A percentile compares a stretch with the other conserved stretches of the same genome.
phyloP scores from a whole-genome alignment of 305 asterid genomes.

The Stenogyne calaminthoides region DNA sequence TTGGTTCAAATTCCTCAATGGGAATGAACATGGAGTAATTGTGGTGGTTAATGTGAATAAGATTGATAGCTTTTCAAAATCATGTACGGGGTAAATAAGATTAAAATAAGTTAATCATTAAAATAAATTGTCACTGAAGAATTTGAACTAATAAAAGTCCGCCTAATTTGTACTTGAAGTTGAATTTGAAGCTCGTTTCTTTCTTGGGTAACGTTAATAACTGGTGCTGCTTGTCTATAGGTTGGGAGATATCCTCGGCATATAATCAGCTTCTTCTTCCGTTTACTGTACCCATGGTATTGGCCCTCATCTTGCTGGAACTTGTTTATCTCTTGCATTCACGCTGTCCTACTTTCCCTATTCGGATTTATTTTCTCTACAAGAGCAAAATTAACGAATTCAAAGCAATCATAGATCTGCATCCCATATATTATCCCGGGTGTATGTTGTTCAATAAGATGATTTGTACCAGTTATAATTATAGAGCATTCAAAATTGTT shows the following conservation, averaged over 20 bases:
- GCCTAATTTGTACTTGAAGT: too few species aligned
- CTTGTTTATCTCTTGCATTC: slow-evolving; percentile 62
- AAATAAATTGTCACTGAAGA: too few species aligned
- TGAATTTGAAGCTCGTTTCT: not conserved
- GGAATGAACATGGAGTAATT: too few species aligned
- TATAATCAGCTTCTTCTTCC: slow-evolving; percentile 76
- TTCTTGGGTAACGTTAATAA: not conserved
- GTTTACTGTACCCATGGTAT: slow-evolving; percentile 85
- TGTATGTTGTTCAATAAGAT: slow-evolving; percentile 13
- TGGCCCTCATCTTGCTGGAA: slow-evolving; percentile 98
- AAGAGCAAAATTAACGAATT: slow-evolving; percentile 50
- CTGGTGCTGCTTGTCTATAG: slow-evolving; percentile 37
- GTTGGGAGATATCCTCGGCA: slow-evolving; percentile 83
- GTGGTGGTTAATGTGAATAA: too few species aligned
- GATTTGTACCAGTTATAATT: not conserved
- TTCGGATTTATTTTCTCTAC: slow-evolving; percentile 50
- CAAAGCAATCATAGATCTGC: slow-evolving; percentile 35
- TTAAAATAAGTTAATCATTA: too few species aligned
- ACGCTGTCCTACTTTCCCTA: slow-evolving; percentile 51
- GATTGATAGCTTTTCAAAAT: too few species aligned
- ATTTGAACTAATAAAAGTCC: too few species aligned
- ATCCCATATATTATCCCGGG: too few species aligned
- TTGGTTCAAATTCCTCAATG: too few species aligned
- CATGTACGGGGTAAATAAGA: too few species aligned
- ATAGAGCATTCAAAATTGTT: not conserved